Base-by-base conservation (phyloP, 176 grass and related monocot species). In the Echinochloa phyllopogon region DNA sequence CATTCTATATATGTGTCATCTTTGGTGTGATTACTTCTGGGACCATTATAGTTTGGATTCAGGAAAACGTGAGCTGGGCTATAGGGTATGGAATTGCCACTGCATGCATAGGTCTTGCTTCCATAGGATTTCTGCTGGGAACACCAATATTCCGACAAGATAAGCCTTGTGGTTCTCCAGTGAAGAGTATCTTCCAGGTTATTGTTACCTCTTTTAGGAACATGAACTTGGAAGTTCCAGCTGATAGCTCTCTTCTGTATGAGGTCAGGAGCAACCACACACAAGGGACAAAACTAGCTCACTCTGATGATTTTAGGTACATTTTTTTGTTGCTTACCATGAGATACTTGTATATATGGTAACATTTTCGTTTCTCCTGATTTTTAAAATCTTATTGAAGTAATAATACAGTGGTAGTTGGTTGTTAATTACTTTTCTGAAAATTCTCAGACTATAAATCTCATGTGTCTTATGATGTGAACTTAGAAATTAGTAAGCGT, bases 241-340 rank as follows among this genome's bases (percentile, higher is more conserved):
- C 27, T 52, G 83, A 92, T 85, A 80, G 42, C 40, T 74, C 60
- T 79, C 53, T 91, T 44, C 73, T 97, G 49, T 88, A 93, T 81
- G 88, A 93, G 62, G 67, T 62, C 65, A 80, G 65, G 48, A 76
- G 36, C 83, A 84, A 78, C 20, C 17, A 74, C 38, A 66, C 72
- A 65, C 58, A 75, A 71, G 40, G 59, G 25, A 73, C 33, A 39
- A 90, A 29, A 78, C 45, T 93, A 43, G 84, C 78, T 72, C 88
- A 91, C 75, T 85, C 89, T 13, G 74, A 93, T 88, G 91, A 74
- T 51, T 91, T 91, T 53, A 89, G 86, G 88, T 95, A 84, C 58
- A 61, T 17, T 45, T 65, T 65, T 14, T 64, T 42, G 16, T 72
- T 73, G 65, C 69, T 77, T 72, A 64, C 45, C 6, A 39, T 65